Evolutionary conservation across 1,139 yeast genomes (phyloP).

Genomic region (Barnettozyma hawaiiensis): DNA sequence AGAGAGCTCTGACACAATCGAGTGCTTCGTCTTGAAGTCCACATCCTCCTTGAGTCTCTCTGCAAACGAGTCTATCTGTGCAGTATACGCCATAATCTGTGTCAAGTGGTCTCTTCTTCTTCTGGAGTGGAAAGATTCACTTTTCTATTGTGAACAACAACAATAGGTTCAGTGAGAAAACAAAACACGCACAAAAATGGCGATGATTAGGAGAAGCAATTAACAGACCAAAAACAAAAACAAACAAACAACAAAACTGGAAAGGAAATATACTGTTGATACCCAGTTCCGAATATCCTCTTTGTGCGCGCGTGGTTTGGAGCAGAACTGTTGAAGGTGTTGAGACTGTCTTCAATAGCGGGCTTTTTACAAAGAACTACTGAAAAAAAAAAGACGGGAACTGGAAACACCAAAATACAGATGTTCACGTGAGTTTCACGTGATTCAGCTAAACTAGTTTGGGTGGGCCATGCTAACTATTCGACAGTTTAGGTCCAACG

Average conservation of each 20-base stretch:
- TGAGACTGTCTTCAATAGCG: too few relatives aligned
- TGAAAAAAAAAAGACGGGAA: background rate
- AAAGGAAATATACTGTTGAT: background rate
- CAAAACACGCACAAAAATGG: background rate
- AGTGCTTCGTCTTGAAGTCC: conserved; percentile 57
- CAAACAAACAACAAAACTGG: background rate
- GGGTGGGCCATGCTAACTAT: too few relatives aligned
- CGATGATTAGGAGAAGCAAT: too few relatives aligned
- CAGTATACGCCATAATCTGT: conserved; percentile 41
- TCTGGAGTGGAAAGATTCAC: background rate
- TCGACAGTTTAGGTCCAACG: too few relatives aligned
- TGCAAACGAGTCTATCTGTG: conserved; percentile 34
- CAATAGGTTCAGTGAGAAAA: background rate
- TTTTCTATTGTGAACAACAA: background rate
- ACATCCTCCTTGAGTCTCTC: conserved; percentile 27
- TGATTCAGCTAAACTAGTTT: too few relatives aligned
- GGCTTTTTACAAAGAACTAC: too few relatives aligned
- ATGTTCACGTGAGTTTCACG: background rate
- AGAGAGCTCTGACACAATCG: conserved; percentile 72
- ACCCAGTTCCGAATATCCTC: background rate
- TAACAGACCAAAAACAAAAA: background rate
- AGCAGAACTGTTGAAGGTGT: too few relatives aligned
- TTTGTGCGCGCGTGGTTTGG: background rate
- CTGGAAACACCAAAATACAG: background rate
- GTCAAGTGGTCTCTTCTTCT: background rate